Base-by-base conservation (phyloP, 805 yeast genomes). In the Yamadazyma phyllophila region DNA sequence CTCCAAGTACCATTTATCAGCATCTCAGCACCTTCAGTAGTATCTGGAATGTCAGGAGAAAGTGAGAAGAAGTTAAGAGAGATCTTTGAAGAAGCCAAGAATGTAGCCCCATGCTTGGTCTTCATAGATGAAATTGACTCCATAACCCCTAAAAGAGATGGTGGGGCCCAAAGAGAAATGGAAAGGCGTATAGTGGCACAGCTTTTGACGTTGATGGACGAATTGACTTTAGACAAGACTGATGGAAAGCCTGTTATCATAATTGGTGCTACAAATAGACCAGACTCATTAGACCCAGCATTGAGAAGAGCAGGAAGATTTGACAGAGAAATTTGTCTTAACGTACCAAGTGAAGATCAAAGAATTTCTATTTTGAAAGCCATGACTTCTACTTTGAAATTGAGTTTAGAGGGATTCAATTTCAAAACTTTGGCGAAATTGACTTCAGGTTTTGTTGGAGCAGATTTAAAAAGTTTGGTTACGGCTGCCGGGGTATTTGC, bases 21-120 rank as follows among this genome's bases (percentile, higher is more conserved):
- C 37, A 76, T 94, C 1, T 86, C 96, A 24, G 98, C 99, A 0
- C 99, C 99, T 1, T 85, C 96, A 2, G 88, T 94, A 7, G 98
- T 94, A 0, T 88, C 96, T 50, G 99, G 99, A 4, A 94, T 94
- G 98, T 88, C 96, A n/a, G 99, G 99, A 36, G 99, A 94, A 63
- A 82, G 92, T 51, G 99, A 94, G 63, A 94, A 94, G 71, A 91
- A 92, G 60, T 74, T 94, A 16, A 76, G 99, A 50, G 98, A 94
- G 48, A 72, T 92, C 32, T 92, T 92, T 59, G 97, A 90, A 32
- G 98, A 94, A 60, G 99, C 99, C 2, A 85, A 83, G 57, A 57
- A 77, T 3, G 60, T 89, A 45, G 99, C 99, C 0, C 99, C 99
- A 7, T 91, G 97, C 65, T 68, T 94, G 26, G 78, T 94, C 41